Conservation (phyloP, 495 filamentous ascomycete genomes). For the Neurospora sp. region DNA sequence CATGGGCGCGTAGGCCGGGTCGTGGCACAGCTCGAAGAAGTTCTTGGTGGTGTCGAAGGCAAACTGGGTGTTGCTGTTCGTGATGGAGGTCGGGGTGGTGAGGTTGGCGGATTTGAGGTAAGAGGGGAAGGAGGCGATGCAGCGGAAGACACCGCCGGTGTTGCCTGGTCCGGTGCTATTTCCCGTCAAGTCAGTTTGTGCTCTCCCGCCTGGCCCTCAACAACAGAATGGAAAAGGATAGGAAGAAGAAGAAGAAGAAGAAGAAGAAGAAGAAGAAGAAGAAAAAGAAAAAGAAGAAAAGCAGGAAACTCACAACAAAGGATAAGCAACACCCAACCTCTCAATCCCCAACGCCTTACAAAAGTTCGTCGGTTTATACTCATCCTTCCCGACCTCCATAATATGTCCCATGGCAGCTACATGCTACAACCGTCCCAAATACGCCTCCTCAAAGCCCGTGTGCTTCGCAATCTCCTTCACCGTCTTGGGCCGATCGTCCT, state of each 20-base stretch:
- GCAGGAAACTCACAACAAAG: neutral
- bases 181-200: neutral
- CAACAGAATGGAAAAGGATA: neutral
- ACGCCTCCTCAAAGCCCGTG: neutral
- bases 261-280: neutral
- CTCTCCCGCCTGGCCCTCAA: neutral
- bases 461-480: neutral
- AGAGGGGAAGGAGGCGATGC: constrained; percentile 8
- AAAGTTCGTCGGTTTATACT: constrained; percentile 33
- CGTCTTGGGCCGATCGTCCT: neutral
- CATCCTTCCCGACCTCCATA: constrained; percentile 26
- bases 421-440: constrained; percentile 24
- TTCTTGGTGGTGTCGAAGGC: constrained; percentile 1
- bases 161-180: neutral
- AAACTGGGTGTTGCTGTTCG: neutral
- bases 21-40: constrained; percentile 22
- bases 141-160: constrained; percentile 1
- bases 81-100: neutral
- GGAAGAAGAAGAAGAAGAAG: neutral
- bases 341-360: constrained; percentile 21
- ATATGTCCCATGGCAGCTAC: constrained; percentile 36
- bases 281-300: neutral
- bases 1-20: constrained; percentile 1
- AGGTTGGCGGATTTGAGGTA: neutral
- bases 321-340: constrained; percentile 26